Percentiles rank a stretch among this genome's conserved stretches.
Conservation (phyloP, 192 early-diverging fungal species). For the Backusella psychrophila region DNA sequence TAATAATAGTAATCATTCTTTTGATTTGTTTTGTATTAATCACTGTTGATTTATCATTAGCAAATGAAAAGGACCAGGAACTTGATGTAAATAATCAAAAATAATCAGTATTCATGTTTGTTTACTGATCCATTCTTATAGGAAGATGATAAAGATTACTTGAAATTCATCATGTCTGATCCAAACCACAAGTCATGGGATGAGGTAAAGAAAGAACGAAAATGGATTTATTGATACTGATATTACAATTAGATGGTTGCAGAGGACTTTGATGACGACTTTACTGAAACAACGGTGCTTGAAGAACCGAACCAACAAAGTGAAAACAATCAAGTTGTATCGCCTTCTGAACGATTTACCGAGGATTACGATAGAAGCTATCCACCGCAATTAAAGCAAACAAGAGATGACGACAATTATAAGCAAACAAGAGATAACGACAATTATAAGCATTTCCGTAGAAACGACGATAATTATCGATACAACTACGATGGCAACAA, state of each 20-base stretch:
- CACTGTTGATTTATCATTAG: neutral
- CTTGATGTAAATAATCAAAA: neutral
- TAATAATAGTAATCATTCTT: too few relatives aligned
- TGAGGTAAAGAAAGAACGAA: constrained; percentile 8
- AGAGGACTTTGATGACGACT: constrained; percentile 30
- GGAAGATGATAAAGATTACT: constrained; percentile 10
- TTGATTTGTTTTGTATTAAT: neutral
- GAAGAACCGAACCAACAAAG: constrained; percentile 19
- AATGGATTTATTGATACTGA: neutral
- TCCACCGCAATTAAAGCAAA: constrained; percentile 13
- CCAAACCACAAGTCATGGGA: constrained; percentile 23
- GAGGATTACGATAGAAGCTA: constrained; percentile 41
- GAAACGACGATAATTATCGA: neutral
- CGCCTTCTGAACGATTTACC: constrained; percentile 35
- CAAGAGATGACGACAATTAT: neutral
- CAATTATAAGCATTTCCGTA: constrained; percentile 5
- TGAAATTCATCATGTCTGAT: constrained; percentile 7
- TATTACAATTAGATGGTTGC: constrained; percentile 28
- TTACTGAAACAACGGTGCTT: constrained; percentile 23
- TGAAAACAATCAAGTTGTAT: constrained; percentile 12
- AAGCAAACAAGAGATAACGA: neutral
- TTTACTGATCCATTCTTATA: neutral
- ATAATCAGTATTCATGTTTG: neutral
- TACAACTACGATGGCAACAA: neutral
- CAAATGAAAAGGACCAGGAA: neutral